phyloP scores from a whole-genome alignment of 345 rosid genomes.

The Eucalyptus dawsonii region DNA sequence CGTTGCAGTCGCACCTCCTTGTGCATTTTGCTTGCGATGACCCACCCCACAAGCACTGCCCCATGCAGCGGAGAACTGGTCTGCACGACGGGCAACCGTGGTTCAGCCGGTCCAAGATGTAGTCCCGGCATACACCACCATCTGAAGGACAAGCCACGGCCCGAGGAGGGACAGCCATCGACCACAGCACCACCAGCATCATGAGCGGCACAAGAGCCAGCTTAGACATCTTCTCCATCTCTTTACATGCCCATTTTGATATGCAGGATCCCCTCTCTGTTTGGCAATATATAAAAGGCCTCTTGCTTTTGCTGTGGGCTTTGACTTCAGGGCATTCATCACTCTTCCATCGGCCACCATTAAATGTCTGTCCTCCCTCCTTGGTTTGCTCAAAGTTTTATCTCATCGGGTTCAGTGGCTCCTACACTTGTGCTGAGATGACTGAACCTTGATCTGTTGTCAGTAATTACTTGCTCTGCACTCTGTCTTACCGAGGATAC shows the following conservation, averaged over 20 bases:
- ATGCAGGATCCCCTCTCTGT: not conserved
- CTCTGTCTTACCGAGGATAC: too few relatives aligned
- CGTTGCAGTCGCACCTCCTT: constrained; percentile 39
- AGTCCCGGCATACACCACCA: constrained; percentile 28
- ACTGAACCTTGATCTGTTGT: not conserved
- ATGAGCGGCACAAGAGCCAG: not conserved
- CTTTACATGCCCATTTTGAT: not conserved
- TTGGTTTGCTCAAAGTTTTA: constrained; percentile 9
- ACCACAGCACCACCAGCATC: not conserved
- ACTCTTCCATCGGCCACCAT: not conserved
- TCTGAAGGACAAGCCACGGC: not conserved
- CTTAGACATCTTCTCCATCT: not conserved
- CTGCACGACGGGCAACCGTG: constrained; percentile 43
- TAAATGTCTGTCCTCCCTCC: not conserved
- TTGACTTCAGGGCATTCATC: not conserved
- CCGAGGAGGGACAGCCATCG: not conserved
- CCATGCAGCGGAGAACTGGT: constrained; percentile 63
- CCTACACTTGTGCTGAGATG: not conserved
- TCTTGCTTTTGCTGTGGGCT: not conserved
- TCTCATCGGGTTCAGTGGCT: not conserved
- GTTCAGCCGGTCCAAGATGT: constrained; percentile 41
- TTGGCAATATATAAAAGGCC: not conserved
- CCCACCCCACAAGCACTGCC: constrained; percentile 73
- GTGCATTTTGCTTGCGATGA: constrained; percentile 21
- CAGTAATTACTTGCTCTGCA: too few relatives aligned